Evolutionary conservation across 2,329 filamentous ascomycete species (phyloP), one percentile per base, ranked within the genome.

Genomic region (Pseudogymnoascus sp.): DNA sequence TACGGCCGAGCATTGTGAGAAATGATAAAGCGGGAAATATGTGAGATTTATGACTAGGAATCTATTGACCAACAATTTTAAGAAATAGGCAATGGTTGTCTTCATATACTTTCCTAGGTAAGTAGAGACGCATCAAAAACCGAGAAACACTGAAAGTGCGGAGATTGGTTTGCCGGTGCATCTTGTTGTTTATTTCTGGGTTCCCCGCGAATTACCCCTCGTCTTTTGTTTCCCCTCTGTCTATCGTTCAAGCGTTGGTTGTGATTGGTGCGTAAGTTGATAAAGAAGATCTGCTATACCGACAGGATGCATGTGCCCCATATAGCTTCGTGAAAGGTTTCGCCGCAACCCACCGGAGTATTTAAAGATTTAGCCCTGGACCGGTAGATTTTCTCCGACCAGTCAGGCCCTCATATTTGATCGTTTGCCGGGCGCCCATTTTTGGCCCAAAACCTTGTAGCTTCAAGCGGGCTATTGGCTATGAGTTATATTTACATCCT

Each of bases 161-260:
- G 46, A 53, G 23, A 25, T 53, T 18, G 25, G n/a, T 31, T 28
- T 31, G 46, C 25, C n/a, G n/a, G n/a, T 53, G 46, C 25, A 53
- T 53, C 10, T n/a, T 50, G 46, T 31, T 31, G 3, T 56, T 31
- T 34, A 56, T 56, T 56, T 34, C 50, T 56, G 7, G 28, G 50
- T 56, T 56, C 50, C 50, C 50, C 50, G 50, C 50, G 50, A 56
- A 56, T 56, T 56, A 34, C 50, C 50, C 50, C 25, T 18, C 46
- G 8, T 25, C 46, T 53, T 53, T 7, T 18, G n/a, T 53, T 18
- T n/a, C n/a, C n/a, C 46, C 50, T 56, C 50, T 34, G 25, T 18
- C 16, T 5, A 34, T 56, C n/a, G 10, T 18, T 34, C 28, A 18
- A 18, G 3, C 2, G 10, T 56, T 56, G 25, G 16, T 34, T 56